Evolutionary conservation across 1,284 basidiomycete species (phyloP), one percentile per base, ranked within the genome.

Genomic region (Fomes fomentarius): DNA sequence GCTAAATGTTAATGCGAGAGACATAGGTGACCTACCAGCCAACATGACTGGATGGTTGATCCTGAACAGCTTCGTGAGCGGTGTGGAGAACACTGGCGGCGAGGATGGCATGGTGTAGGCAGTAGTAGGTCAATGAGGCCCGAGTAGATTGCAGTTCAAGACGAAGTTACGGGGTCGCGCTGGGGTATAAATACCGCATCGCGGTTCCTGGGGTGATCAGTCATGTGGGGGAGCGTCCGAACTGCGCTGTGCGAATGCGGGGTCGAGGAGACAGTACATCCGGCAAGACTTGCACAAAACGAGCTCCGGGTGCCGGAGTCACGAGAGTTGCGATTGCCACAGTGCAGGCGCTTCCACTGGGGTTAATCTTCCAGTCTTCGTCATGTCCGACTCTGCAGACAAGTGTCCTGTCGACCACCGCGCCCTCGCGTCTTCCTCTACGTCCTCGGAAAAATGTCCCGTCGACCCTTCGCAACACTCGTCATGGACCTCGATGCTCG

Each of bases 31-130:
- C 69, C 52, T 63, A 70, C 84, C 83, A 52, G 87, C 87, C 15
- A 89, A 76, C 82, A 95, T 85, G 68, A 94, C 84, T 7, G 93
- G 93, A 68, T 94, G 93, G 69, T 83, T 83, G 63, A 94, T 86
- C 45, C 80, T 81, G 76, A 94, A 92, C 52, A 91, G 69, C 66
- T 79, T 77, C 2, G 86, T 87, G 56, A 89, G 74, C 4, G 83
- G 81, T 1, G 87, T 89, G 5, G 76, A 73, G 69, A 89, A 85
- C 14, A 87, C 70, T 22, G 81, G 77, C 21, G 64, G 48, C 4
- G 64, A 65, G 2, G 70, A 94, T 82, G 25, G 93, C 93, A 71
- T 95, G 91, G 68, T 84, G 75, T 76, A 2, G 83, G 86, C 53
- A 87, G 74, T n/a, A n/a, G n/a, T n/a, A n/a, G n/a, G n/a, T n/a